Conservation (phyloP, 306 rosid species). For the Crotalaria pallida region DNA sequence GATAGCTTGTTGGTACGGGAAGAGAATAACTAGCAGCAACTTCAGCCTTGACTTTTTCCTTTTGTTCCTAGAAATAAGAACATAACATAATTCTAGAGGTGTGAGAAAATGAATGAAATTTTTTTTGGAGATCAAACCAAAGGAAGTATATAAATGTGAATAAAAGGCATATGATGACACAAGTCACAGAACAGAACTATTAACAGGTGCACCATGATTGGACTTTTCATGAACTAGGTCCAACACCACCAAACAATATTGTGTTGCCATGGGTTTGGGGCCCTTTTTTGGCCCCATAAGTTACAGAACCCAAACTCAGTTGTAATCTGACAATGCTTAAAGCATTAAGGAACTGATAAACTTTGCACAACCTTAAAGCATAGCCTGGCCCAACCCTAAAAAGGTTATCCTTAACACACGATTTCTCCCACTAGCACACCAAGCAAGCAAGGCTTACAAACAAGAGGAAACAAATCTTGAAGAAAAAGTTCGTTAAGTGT, state of each 20-base stretch:
- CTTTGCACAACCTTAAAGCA: background rate
- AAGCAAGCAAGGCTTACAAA: background rate
- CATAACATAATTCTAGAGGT: slow-evolving; percentile 11
- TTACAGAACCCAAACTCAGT: background rate
- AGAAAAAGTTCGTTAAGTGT: background rate
- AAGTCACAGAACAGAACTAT: slow-evolving; percentile 1
- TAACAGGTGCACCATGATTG: background rate
- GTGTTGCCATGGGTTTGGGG: background rate
- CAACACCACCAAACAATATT: background rate
- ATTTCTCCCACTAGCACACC: slow-evolving; percentile 7
- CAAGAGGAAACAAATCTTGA: background rate
- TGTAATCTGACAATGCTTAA: background rate
- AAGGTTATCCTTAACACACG: slow-evolving; percentile 7
- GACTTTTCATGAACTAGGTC: background rate
- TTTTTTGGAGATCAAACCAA: background rate
- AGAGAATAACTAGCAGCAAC: slow-evolving; percentile 49
- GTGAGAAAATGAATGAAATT: slow-evolving; percentile 1
- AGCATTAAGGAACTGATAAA: no score
- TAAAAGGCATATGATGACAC: background rate
- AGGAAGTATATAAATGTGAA: background rate
- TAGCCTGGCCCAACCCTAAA: background rate
- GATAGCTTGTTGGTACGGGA: slow-evolving; percentile 35
- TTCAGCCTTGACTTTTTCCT: slow-evolving; percentile 80
- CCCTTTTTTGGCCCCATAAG: background rate
- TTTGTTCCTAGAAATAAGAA: slow-evolving; percentile 51